These are phyloP conservation scores for Dendrobium nobile DNA, from an alignment of 106 monocot genomes.

Conservation along the genomic window DNA sequence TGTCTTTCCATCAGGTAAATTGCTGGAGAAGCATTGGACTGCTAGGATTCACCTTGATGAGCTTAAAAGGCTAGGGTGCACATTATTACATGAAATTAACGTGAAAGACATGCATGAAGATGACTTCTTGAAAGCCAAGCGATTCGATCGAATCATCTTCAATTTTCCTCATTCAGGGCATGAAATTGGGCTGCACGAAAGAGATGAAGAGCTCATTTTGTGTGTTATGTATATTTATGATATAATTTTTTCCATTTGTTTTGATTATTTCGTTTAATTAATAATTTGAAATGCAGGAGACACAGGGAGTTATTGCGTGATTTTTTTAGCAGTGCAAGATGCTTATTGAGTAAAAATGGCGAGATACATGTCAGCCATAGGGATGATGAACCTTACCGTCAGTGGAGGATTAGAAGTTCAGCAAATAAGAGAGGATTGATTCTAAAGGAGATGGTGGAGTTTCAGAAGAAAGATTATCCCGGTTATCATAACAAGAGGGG, in stretches of 20 bases:
- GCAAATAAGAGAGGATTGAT: constrained; percentile 1
- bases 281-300: background rate
- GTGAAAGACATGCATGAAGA: constrained; percentile 18
- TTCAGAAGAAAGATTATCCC: too few relatives aligned
- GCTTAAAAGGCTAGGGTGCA: constrained; percentile 10
- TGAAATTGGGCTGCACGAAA: background rate
- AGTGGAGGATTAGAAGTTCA: constrained; percentile 5
- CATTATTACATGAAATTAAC: constrained; percentile 10
- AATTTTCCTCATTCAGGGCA: constrained; percentile 67
- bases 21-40: constrained; percentile 3
- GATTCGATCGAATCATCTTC: constrained; percentile 53
- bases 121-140: constrained; percentile 17
- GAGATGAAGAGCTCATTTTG: background rate
- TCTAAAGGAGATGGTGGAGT: background rate
- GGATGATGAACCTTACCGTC: constrained; percentile 1
- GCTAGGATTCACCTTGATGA: constrained; percentile 3
- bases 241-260: background rate
- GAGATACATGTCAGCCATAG: constrained; percentile 5
- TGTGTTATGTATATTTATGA: background rate
- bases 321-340: background rate
- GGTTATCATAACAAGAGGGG: background rate
- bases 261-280: background rate
- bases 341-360: background rate
- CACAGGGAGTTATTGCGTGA: background rate
- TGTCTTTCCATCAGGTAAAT: background rate